Evolutionary conservation across 108 stramenopile species (phyloP).

Genomic region (Thalassiosira profunda): DNA sequence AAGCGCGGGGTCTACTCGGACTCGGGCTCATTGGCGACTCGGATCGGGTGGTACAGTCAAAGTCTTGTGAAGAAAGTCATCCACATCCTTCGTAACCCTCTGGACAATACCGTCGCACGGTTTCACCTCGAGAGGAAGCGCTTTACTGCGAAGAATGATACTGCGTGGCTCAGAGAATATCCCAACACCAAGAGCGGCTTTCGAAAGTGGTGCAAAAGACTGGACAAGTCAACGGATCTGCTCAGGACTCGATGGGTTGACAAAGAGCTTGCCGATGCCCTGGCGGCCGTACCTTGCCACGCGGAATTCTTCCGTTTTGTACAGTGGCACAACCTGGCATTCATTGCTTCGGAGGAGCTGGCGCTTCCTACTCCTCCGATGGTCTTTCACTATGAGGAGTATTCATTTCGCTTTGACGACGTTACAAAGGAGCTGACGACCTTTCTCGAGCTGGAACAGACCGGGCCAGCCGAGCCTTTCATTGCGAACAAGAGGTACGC

Average conservation of each 20-base stretch:
- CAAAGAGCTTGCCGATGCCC: constrained; percentile 19
- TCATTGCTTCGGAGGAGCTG: constrained; percentile 44
- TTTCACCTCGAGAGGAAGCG: constrained; percentile 43
- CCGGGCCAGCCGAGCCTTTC: no score
- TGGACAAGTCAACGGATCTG: constrained; percentile 12
- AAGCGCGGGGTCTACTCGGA: constrained; percentile 18
- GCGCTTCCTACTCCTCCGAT: constrained; percentile 53
- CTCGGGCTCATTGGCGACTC: not conserved
- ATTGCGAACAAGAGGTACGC: constrained; percentile 1
- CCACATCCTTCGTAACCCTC: constrained; percentile 46
- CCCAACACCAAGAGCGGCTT: constrained; percentile 42
- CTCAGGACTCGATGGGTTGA: constrained; percentile 28
- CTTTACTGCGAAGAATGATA: constrained; percentile 9
- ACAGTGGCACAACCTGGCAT: constrained; percentile 56
- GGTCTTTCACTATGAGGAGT: constrained; percentile 81
- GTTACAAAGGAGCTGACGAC: constrained; percentile 50
- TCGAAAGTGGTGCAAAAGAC: constrained; percentile 48
- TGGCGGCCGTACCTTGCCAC: constrained; percentile 30
- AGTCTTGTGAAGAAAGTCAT: constrained; percentile 37
- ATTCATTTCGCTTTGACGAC: constrained; percentile 41
- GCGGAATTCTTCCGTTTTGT: constrained; percentile 43
- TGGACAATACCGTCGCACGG: constrained; percentile 50
- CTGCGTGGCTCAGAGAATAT: constrained; percentile 28
- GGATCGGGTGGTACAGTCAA: constrained; percentile 5
- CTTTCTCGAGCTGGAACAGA: constrained; percentile 64